Conservation (phyloP, 228 moss, liverwort and hornwort species). For the Sphagnum fallax region DNA sequence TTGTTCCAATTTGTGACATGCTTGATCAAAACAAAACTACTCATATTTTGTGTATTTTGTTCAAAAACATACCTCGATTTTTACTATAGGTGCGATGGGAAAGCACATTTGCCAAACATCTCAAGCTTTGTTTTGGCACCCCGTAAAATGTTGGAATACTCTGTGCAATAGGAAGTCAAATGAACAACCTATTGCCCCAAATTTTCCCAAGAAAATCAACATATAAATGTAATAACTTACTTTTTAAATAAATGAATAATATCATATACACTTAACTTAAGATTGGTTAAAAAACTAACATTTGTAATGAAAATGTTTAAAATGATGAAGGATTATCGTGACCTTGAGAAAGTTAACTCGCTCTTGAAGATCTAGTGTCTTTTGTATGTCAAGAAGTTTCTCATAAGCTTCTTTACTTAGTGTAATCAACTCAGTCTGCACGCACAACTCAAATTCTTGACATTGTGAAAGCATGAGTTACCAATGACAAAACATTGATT, state of each 20-base stretch:
- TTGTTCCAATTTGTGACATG: too few relatives aligned
- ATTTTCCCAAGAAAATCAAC: not conserved
- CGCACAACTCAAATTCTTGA: not conserved
- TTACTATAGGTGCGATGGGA: conserved; percentile 49
- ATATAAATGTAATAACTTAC: too few relatives aligned
- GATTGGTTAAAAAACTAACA: too few relatives aligned
- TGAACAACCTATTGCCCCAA: not conserved
- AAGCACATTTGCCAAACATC: conserved; percentile 66
- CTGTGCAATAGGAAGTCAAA: conserved; percentile 15
- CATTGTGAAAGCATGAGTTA: too few relatives aligned
- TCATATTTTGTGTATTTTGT: too few relatives aligned
- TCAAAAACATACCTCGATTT: conserved; percentile 44
- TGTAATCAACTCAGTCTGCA: conserved; percentile 57
- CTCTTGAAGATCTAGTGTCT: conserved; percentile 50
- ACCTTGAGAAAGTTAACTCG: conserved; percentile 70
- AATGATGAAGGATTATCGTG: too few relatives aligned
- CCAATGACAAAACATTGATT: too few relatives aligned
- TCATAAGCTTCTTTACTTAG: conserved; percentile 65
- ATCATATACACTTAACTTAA: too few relatives aligned
- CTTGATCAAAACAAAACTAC: too few relatives aligned
- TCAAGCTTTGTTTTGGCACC: conserved; percentile 73
- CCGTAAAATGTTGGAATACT: conserved; percentile 57
- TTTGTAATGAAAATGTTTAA: too few relatives aligned
- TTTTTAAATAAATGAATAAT: too few relatives aligned
- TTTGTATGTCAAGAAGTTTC: conserved; percentile 48